Percentiles rank a stretch among this genome's conserved stretches.
Conservation (phyloP, 73 alveolate species). For the Blepharisma stoltei region DNA sequence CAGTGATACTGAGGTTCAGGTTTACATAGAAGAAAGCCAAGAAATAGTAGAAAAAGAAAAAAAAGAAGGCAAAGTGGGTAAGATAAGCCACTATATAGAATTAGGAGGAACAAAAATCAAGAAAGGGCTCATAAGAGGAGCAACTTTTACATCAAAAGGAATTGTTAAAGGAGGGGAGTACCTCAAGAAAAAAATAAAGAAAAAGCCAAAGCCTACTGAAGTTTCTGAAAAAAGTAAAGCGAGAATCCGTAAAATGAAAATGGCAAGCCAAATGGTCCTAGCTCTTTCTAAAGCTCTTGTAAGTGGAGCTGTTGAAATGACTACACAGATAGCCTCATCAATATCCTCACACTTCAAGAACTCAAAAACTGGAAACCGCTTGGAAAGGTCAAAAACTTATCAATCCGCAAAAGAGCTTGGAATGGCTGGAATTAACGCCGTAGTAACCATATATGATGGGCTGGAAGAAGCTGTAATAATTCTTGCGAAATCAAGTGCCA, state of each 20-base stretch:
- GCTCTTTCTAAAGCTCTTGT: slow-evolving; percentile 22
- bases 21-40: slow-evolving; percentile 3
- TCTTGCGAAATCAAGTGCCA: background rate
- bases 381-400: slow-evolving; percentile 12
- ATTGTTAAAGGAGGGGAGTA: background rate
- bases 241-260: background rate
- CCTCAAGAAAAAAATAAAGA: slow-evolving; percentile 18
- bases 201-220: background rate
- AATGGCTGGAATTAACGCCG: slow-evolving; percentile 4
- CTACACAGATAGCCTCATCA: background rate
- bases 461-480: slow-evolving; percentile 19
- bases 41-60: background rate
- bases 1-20: background rate
- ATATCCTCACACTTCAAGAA: background rate
- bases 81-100: slow-evolving; percentile 11
- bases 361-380: background rate
- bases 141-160: slow-evolving; percentile 8
- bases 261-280: background rate
- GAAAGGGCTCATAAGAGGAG: background rate
- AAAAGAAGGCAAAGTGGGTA: slow-evolving; percentile 2
- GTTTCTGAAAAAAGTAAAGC: background rate
- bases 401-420: slow-evolving; percentile 13
- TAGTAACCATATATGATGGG: slow-evolving; percentile 15
- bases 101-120: background rate
- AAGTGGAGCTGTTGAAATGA: slow-evolving; percentile 26